These are phyloP conservation scores for Escovopsis sp. DNA, from an alignment of 2,329 filamentous ascomycete genomes.

Conservation along the genomic window DNA sequence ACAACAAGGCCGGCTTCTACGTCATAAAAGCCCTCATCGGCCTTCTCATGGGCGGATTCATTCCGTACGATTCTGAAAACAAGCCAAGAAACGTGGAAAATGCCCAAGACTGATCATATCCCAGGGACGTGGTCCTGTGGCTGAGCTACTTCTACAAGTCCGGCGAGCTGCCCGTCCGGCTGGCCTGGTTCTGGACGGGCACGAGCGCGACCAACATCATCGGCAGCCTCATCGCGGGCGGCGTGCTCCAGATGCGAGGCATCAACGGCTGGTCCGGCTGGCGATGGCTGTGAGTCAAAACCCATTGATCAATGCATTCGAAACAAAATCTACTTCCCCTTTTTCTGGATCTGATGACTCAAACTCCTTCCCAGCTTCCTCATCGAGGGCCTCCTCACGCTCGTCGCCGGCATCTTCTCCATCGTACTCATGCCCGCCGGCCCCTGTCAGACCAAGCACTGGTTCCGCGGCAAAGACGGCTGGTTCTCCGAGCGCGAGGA, in stretches of 20 bases:
- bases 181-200: conserved; percentile 18
- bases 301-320: neutral
- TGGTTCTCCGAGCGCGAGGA: conserved; percentile 44
- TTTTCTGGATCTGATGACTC: neutral
- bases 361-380: conserved; percentile 7
- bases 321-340: conserved; percentile 28
- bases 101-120: neutral
- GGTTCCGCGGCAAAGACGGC: conserved; percentile 37
- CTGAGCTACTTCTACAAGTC: conserved; percentile 20
- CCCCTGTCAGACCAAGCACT: conserved; percentile 35
- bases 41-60: conserved; percentile 44
- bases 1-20: conserved; percentile 16
- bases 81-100: neutral
- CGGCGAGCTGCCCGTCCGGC: conserved; percentile 15
- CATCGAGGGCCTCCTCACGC: conserved; percentile 29
- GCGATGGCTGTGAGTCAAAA: conserved; percentile 13
- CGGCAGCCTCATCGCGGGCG: conserved; percentile 14
- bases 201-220: conserved; percentile 13
- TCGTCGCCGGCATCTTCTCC: conserved; percentile 28
- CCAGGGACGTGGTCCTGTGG: conserved; percentile 17
- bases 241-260: conserved; percentile 15
- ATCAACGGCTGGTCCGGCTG: conserved; percentile 19
- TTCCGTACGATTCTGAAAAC: conserved; percentile 23
- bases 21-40: conserved; percentile 24
- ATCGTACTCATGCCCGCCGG: conserved; percentile 31